These are phyloP conservation scores for Daldinia loculata DNA, from an alignment of 495 filamentous ascomycete genomes.

Conservation along the genomic window DNA sequence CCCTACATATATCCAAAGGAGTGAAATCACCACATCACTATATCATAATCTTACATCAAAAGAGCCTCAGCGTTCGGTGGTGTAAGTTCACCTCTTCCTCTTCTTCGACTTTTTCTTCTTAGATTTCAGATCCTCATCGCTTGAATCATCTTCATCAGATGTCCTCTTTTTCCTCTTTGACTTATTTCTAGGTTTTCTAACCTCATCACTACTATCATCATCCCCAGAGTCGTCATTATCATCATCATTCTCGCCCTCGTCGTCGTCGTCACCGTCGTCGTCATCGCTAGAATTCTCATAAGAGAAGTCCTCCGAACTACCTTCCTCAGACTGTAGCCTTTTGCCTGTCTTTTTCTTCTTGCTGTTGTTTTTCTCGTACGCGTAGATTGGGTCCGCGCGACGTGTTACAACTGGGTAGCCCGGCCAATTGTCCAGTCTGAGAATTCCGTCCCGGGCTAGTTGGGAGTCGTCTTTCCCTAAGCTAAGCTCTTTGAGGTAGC, in stretches of 20 bases:
- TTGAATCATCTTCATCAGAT: neutral
- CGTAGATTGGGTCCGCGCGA: neutral
- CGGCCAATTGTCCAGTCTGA: neutral
- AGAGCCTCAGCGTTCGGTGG: neutral
- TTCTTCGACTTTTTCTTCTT: neutral
- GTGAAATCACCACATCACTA: neutral
- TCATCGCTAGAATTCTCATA: neutral
- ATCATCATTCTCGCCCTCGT: fast-evolving
- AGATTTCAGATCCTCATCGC: neutral
- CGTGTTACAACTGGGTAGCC: neutral
- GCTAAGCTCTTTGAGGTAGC: neutral
- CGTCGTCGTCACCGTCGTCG: neutral
- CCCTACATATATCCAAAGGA: neutral
- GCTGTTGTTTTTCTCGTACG: neutral
- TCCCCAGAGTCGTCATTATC: neutral
- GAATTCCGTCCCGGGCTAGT: neutral
- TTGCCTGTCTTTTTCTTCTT: neutral
- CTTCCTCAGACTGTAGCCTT: neutral
- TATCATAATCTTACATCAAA: neutral
- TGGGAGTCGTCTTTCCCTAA: neutral
- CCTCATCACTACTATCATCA: neutral
- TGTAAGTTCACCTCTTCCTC: neutral
- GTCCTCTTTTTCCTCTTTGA: neutral
- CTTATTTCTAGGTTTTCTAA: neutral
- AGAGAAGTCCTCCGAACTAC: neutral